Evolutionary conservation across 179 eudicot genomes (phyloP), one percentile per base, ranked within the genome.

Genomic region (Amaranthus tricolor): DNA sequence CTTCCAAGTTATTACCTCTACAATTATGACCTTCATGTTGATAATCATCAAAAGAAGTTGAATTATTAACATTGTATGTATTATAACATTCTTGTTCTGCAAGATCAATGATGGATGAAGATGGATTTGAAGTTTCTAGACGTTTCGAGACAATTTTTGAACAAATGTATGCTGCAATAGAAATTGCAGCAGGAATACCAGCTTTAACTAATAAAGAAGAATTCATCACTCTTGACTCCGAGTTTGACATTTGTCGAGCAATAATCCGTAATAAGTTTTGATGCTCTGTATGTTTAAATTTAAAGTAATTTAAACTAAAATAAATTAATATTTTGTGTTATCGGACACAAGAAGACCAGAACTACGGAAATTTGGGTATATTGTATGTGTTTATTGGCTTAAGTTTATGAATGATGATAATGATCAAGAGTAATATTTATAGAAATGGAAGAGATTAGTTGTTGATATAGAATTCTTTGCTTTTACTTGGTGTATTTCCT

Each of bases 141-240:
- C 73, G 87, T 57, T 73, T 80, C 0, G 70, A 64, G 20, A 76
- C 44, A 51, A 84, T 55, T 73, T 64, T 84, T 0, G 86, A 81
- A 55, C 81, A 59, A 9, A 89, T 57, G 62, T 78, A 84, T 66
- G 89, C 87, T 64, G 83, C 85, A 62, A 81, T 68, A 58, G 89
- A 76, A 70, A 89, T 64, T 14, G 82, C 87, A 5, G 83, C 48
- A n/a, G 93, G 82, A 72, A 89, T 77, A n/a, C 89, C 87, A 49
- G 86, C 89, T 67, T 82, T 86, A 67, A 84, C 20, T 50, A 85
- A 45, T 57, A 83, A 74, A 62, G 88, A 74, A 62, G 88, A 85
- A 77, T 81, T 85, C 61, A 83, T 71, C 47, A 74, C 53, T 68
- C 74, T 76, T 55, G 83, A 68, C 43, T 72, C 77, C 12, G 21